Evolutionary conservation across 495 filamentous ascomycete genomes (phyloP).

Genomic region (Astrothelium subdiscretum): DNA sequence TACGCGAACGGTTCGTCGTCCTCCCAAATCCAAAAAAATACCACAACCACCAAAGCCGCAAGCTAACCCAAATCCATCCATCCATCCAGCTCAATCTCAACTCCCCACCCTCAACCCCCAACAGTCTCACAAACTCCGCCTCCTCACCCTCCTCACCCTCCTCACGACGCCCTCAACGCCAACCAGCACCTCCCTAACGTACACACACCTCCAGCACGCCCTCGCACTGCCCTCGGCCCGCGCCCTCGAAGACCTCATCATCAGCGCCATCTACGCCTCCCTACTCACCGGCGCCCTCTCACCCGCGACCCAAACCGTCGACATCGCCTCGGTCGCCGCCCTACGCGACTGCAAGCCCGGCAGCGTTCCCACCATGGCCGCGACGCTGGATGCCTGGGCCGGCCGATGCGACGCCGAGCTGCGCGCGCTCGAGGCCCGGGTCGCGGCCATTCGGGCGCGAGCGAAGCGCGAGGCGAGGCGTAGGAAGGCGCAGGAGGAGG

Average conservation of each 20-base stretch:
- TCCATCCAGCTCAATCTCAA: constrained; percentile 33
- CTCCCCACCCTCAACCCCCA: constrained; percentile 62
- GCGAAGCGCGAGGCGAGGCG: constrained; percentile 38
- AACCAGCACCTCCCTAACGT: constrained; percentile 52
- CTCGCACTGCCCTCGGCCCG: constrained; percentile 57
- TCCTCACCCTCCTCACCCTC: constrained; percentile 76
- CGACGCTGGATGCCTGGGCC: constrained; percentile 61
- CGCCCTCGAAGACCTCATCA: constrained; percentile 82
- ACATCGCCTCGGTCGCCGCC: constrained; percentile 66
- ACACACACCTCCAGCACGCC: constrained; percentile 49
- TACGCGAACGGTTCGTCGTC: constrained; percentile 46
- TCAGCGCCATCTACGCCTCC: constrained; percentile 75
- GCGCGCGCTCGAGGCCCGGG: constrained; percentile 59
- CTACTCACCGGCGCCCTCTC: constrained; percentile 75
- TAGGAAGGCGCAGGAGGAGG: constrained; percentile 34
- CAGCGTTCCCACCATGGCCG: constrained; percentile 53
- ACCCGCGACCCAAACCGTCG: constrained; percentile 56
- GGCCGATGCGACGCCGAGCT: constrained; percentile 64
- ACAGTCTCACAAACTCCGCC: constrained; percentile 78
- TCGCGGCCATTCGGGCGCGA: constrained; percentile 43
- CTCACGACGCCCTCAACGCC: constrained; percentile 40
- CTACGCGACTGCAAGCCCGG: constrained; percentile 73
- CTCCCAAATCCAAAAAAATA: constrained; percentile 6
- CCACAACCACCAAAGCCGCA: not conserved
- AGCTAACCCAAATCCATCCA: not conserved